Conservation (phyloP, 2,329 filamentous ascomycete genomes). For the Clonostachys rhizophaga region DNA sequence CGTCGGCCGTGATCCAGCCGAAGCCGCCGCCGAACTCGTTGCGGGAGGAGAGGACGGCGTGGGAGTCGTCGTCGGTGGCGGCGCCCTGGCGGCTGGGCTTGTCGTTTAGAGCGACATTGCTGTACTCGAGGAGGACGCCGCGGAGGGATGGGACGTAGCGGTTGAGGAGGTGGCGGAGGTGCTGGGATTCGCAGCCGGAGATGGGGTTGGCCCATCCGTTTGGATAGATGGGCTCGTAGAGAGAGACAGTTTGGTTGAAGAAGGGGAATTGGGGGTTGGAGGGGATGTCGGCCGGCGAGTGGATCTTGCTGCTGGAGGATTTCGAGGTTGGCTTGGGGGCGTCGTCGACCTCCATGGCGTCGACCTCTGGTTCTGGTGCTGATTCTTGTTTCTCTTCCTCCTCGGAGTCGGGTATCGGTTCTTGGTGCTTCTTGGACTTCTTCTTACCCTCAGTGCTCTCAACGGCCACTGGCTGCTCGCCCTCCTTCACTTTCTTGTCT, state of each 20-base stretch:
- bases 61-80: conserved; percentile 41
- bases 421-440: conserved; percentile 19
- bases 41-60: conserved; percentile 45
- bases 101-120: conserved; percentile 62
- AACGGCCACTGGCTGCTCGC: conserved; percentile 3
- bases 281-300: conserved; percentile 30
- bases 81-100: conserved; percentile 43
- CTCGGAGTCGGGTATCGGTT: conserved; percentile 6
- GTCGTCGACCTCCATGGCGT: conserved; percentile 35
- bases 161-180: conserved; percentile 70
- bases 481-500: conserved; percentile 17
- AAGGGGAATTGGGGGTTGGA: conserved; percentile 60
- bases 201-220: conserved; percentile 65
- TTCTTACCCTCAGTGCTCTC: conserved; percentile 19
- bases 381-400: background rate
- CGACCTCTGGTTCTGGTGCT: conserved; percentile 11
- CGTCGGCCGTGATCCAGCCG: conserved; percentile 83
- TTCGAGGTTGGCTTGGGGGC: conserved; percentile 15
- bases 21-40: conserved; percentile 86
- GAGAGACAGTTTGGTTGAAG: conserved; percentile 71
- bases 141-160: conserved; percentile 69
- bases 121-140: conserved; percentile 72
- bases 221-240: conserved; percentile 74
- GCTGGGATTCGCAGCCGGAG: conserved; percentile 67
- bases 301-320: conserved; percentile 21